These are phyloP conservation scores for Trebouxia sp. DNA, from an alignment of 139 green algal genomes.

Conservation along the genomic window DNA sequence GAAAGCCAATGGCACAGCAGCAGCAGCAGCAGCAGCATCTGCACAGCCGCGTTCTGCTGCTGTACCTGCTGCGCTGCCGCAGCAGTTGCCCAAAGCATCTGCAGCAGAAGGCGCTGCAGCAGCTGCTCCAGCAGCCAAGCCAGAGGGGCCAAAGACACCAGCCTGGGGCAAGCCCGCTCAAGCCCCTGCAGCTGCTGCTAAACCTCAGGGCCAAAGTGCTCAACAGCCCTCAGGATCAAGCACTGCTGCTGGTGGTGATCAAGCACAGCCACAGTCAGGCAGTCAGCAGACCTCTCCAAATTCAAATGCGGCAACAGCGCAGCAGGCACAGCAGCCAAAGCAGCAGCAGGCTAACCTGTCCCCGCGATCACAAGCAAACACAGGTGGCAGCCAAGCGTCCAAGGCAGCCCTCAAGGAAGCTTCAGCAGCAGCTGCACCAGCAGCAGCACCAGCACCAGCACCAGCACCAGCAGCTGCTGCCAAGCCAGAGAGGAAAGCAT, in stretches of 20 bases:
- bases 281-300: background rate
- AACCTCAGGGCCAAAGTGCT: background rate
- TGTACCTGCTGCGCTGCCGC: too few species aligned
- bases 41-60: too few species aligned
- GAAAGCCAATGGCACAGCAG: background rate
- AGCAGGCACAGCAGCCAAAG: conserved; percentile 2
- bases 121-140: background rate
- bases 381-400: too few species aligned
- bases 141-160: background rate
- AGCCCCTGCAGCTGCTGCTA: background rate
- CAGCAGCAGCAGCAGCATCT: background rate
- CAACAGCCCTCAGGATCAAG: background rate
- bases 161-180: conserved; percentile 20
- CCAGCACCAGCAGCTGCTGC: background rate
- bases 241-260: background rate
- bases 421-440: background rate
- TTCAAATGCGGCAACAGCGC: background rate
- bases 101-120: too few species aligned
- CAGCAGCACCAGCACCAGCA: background rate
- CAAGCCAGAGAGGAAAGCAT: background rate
- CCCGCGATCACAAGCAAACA: too few species aligned
- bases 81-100: too few species aligned
- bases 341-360: background rate
- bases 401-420: too few species aligned
- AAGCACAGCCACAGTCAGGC: background rate